phyloP scores from a whole-genome alignment of 192 early-diverging fungal species.

The Dissophora globulifera region DNA sequence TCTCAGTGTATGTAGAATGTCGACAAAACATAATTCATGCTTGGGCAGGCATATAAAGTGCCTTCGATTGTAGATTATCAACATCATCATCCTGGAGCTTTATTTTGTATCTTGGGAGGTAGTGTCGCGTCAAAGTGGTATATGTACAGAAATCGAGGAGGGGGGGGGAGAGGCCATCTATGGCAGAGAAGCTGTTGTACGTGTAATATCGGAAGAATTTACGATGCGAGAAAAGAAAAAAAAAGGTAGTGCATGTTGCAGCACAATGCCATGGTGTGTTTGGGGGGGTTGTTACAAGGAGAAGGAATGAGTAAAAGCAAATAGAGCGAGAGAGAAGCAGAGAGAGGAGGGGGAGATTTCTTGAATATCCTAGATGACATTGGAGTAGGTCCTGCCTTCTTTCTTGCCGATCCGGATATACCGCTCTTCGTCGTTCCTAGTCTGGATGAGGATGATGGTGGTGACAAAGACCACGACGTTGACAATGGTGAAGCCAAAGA shows the following conservation, averaged over 20 bases:
- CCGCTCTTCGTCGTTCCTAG: constrained; percentile 58
- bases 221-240: neutral
- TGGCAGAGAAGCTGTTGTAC: too few species aligned
- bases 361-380: constrained; percentile 41
- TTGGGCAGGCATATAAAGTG: too few species aligned
- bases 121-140: too few species aligned
- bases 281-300: too few species aligned
- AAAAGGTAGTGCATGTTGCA: neutral
- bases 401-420: constrained; percentile 52
- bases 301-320: too few species aligned
- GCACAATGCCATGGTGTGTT: too few species aligned
- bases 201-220: neutral
- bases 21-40: too few species aligned
- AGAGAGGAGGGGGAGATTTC: too few species aligned
- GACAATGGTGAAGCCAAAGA: constrained; percentile 55
- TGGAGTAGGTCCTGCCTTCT: constrained; percentile 42
- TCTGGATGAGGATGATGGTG: constrained; percentile 50
- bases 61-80: too few species aligned
- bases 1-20: too few species aligned
- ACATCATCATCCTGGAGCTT: neutral
- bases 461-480: constrained; percentile 51
- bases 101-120: too few species aligned
- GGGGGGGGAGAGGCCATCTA: neutral
- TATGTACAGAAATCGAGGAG: constrained; percentile 10
- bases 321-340: too few species aligned